Percentiles rank a stretch among this genome's conserved stretches.
Evolutionary conservation across 345 rosid species (phyloP).

Genomic region (Durio zibethinus): DNA sequence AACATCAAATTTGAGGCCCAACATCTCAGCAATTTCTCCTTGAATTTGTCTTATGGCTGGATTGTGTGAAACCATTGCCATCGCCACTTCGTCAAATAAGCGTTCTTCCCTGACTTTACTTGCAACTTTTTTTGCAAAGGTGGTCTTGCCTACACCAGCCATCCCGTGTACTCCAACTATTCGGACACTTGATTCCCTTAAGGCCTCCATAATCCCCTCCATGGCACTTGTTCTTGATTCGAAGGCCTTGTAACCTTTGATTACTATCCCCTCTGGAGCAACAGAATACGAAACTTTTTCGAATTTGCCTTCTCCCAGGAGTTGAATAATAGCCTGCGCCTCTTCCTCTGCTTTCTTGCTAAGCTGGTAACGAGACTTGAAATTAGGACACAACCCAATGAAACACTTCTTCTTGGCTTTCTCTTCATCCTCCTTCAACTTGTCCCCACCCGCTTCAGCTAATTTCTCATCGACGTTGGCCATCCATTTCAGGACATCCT

Average conservation of each 20-base stretch:
- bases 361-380: not conserved
- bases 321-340: not conserved
- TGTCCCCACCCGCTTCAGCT: not conserved
- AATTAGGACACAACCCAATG: not conserved
- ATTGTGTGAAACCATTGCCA: not conserved
- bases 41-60: not conserved
- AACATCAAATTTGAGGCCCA: not conserved
- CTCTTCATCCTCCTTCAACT: not conserved
- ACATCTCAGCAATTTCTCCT: not conserved
- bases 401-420: not conserved
- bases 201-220: too few relatives aligned
- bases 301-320: not conserved
- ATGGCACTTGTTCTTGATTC: too few relatives aligned
- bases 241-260: not conserved
- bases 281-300: not conserved
- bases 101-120: not conserved
- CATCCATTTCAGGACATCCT: not conserved
- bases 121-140: not conserved
- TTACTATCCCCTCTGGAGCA: not conserved
- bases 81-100: not conserved
- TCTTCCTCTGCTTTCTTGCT: not conserved
- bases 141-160: not conserved
- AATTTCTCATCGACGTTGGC: not conserved
- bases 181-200: too few relatives aligned
- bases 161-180: not conserved